A percentile compares a stretch with the other conserved stretches of the same genome.
Conservation (phyloP, 2,329 filamentous ascomycete species). For the Lojkania enalia region DNA sequence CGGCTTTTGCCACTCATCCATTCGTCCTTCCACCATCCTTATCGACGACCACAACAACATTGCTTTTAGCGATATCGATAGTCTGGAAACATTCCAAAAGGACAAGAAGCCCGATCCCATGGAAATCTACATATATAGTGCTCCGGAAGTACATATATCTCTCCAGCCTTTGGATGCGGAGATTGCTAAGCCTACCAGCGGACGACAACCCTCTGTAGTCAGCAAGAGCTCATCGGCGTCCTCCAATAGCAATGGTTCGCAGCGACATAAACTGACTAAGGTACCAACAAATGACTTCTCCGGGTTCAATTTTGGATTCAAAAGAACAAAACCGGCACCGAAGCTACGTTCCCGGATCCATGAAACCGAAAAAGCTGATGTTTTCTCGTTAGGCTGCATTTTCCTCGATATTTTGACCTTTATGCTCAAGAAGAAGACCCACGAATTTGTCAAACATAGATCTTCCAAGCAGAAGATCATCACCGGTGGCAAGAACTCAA, state of each 20-base stretch:
- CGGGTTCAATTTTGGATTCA: conserved; percentile 45
- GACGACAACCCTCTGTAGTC: conserved; percentile 34
- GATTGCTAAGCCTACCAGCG: conserved; percentile 17
- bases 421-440: conserved; percentile 67
- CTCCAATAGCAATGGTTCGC: conserved; percentile 33
- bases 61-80: conserved; percentile 65
- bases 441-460: conserved; percentile 68
- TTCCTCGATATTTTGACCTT: conserved; percentile 73
- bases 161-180: conserved; percentile 16
- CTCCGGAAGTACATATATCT: conserved; percentile 60
- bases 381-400: conserved; percentile 74
- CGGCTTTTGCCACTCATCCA: conserved; percentile 67
- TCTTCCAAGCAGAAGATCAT: conserved; percentile 64
- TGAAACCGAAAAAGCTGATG: conserved; percentile 59
- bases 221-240: conserved; percentile 44
- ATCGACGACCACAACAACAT: conserved; percentile 68
- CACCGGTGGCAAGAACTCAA: conserved; percentile 53
- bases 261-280: conserved; percentile 41
- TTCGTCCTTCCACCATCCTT: conserved; percentile 71
- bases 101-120: conserved; percentile 63
- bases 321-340: conserved; percentile 30
- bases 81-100: conserved; percentile 54
- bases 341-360: conserved; percentile 33
- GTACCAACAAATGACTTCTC: conserved; percentile 39
- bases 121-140: conserved; percentile 72